A percentile compares a stretch with the other conserved stretches of the same genome.
Conservation (phyloP, 2,329 filamentous ascomycete species). For the Penicillium polonicum region DNA sequence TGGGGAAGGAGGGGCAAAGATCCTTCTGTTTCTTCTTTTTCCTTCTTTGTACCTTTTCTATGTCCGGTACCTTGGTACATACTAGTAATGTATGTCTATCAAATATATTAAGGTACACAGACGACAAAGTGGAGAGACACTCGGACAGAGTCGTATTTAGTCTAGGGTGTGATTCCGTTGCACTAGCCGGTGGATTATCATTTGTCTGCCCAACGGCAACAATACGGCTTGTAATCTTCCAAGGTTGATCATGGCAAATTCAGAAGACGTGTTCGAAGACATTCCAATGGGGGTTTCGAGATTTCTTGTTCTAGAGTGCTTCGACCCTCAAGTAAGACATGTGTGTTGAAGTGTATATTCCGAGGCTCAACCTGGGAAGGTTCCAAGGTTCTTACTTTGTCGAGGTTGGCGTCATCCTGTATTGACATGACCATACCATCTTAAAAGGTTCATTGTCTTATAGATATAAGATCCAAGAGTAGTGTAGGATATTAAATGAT, state of each 20-base stretch:
- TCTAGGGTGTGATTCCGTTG: conserved; percentile 1
- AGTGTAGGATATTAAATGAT: too few relatives aligned
- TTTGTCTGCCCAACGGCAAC: conserved; percentile 11
- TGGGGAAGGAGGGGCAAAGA: conserved; percentile 1
- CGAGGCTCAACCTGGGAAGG: neutral
- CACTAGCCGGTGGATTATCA: conserved; percentile 2
- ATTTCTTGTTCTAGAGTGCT: neutral
- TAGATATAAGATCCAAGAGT: neutral
- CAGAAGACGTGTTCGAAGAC: neutral
- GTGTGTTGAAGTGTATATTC: neutral
- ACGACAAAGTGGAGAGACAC: neutral
- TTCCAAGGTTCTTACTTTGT: neutral
- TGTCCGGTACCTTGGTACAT: neutral
- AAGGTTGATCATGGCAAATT: neutral
- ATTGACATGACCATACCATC: neutral
- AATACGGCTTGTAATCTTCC: neutral
- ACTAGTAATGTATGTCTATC: too few relatives aligned
- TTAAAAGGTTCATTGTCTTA: neutral
- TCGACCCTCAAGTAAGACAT: neutral
- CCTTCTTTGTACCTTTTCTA: neutral
- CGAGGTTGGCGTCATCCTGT: neutral
- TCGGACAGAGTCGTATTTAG: conserved; percentile 5
- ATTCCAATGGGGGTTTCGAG: neutral
- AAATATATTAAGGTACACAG: neutral
- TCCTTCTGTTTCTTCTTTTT: conserved; percentile 4